Conservation (phyloP, 192 early-diverging fungal species). For the Coemansia sp. region DNA sequence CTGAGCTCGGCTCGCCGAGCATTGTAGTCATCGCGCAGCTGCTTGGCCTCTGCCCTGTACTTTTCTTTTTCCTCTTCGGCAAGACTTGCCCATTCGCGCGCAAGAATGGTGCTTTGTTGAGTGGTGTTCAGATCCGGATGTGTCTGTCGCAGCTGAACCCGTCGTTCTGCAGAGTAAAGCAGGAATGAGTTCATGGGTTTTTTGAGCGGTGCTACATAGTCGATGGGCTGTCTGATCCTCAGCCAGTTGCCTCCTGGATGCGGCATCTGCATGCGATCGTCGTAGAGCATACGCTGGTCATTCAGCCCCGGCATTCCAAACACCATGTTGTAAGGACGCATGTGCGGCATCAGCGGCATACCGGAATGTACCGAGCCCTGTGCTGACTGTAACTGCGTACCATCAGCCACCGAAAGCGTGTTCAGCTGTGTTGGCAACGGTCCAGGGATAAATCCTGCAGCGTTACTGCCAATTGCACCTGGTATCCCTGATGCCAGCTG, state of each 20-base stretch:
- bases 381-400: constrained; percentile 8
- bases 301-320: constrained; percentile 40
- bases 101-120: constrained; percentile 65
- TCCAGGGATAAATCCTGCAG: constrained; percentile 17
- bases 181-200: constrained; percentile 70
- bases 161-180: constrained; percentile 65
- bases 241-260: constrained; percentile 37
- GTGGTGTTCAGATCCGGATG: constrained; percentile 63
- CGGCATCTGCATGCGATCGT: constrained; percentile 42
- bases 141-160: constrained; percentile 61
- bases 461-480: constrained; percentile 11
- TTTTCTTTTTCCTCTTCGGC: constrained; percentile 57
- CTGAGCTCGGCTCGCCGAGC: constrained; percentile 57
- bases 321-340: constrained; percentile 48
- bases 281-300: constrained; percentile 41
- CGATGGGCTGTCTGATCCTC: constrained; percentile 49
- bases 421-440: constrained; percentile 14
- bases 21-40: constrained; percentile 64
- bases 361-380: constrained; percentile 9
- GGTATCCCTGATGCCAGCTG: constrained; percentile 2
- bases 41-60: constrained; percentile 59
- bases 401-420: constrained; percentile 3
- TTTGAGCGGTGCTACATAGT: constrained; percentile 58
- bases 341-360: constrained; percentile 23
- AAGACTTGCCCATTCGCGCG: constrained; percentile 67